phyloP scores from a whole-genome alignment of 306 rosid genomes.

The Castanea crenata region DNA sequence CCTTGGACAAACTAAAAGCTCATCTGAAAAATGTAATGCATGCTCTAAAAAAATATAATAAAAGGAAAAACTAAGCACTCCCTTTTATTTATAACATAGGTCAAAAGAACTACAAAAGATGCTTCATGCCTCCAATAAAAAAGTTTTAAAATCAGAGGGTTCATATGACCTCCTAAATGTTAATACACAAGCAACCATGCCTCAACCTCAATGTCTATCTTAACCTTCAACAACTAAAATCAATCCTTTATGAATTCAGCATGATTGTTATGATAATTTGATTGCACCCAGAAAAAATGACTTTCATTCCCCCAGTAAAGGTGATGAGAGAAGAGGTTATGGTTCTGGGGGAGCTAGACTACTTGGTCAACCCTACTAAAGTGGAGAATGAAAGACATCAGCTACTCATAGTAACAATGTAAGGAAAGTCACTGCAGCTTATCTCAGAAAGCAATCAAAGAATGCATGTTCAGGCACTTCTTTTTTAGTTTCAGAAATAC shows the following conservation, averaged over 20 bases:
- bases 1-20: not conserved
- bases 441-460: too few species aligned
- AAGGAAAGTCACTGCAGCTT: too few species aligned
- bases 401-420: too few species aligned
- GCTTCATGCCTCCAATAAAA: not conserved
- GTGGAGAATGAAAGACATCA: not conserved
- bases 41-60: not conserved
- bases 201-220: not conserved
- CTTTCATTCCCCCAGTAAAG: not conserved
- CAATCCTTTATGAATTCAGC: not conserved
- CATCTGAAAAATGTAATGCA: not conserved
- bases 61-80: not conserved
- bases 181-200: not conserved
- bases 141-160: not conserved
- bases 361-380: not conserved
- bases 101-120: not conserved
- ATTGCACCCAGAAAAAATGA: not conserved
- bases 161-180: not conserved
- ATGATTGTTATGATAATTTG: not conserved
- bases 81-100: not conserved
- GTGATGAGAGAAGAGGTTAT: not conserved
- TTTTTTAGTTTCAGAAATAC: too few species aligned
- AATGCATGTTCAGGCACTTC: too few species aligned
- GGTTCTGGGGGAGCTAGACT: not conserved
- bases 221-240: not conserved